phyloP scores from a whole-genome alignment of 305 asterid genomes.

The Andrographis paniculata region DNA sequence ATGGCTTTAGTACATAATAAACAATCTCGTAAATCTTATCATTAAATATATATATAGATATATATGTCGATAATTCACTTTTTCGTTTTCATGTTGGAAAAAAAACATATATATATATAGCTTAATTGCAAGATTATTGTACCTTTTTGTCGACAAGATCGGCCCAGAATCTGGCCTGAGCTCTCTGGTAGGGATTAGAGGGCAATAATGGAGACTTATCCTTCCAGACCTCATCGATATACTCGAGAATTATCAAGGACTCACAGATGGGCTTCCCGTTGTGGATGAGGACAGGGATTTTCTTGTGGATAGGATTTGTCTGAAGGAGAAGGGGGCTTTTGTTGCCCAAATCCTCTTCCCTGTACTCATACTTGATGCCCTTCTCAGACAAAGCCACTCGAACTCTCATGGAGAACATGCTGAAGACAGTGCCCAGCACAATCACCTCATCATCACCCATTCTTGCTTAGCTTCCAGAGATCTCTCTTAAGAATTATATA shows the following conservation, averaged over 20 bases:
- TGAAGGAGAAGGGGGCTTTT: constrained; percentile 35
- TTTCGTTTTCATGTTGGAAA: too few species aligned
- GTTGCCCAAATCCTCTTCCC: constrained; percentile 33
- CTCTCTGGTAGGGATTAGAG: constrained; percentile 41
- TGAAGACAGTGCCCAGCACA: constrained; percentile 23
- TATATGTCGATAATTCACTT: too few species aligned
- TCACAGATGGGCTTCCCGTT: constrained; percentile 37
- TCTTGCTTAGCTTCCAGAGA: not conserved
- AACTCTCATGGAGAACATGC: constrained; percentile 48
- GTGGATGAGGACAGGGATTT: too few species aligned
- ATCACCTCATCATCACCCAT: constrained; percentile 20
- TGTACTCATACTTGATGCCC: constrained; percentile 33
- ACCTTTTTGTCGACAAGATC: constrained; percentile 52
- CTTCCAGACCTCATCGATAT: constrained; percentile 55
- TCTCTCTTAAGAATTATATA: too few species aligned
- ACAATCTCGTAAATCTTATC: too few species aligned
- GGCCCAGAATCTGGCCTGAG: constrained; percentile 63
- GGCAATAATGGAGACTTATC: constrained; percentile 37
- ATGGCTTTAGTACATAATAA: too few species aligned
- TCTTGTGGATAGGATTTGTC: constrained; percentile 57
- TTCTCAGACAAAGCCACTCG: constrained; percentile 40
- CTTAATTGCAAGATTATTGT: too few species aligned
- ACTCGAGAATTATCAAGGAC: constrained; percentile 43
- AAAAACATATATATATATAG: not conserved
- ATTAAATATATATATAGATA: too few species aligned